Evolutionary conservation across 805 yeast genomes (phyloP).

Genomic region (Komagataella kurtzmanii): DNA sequence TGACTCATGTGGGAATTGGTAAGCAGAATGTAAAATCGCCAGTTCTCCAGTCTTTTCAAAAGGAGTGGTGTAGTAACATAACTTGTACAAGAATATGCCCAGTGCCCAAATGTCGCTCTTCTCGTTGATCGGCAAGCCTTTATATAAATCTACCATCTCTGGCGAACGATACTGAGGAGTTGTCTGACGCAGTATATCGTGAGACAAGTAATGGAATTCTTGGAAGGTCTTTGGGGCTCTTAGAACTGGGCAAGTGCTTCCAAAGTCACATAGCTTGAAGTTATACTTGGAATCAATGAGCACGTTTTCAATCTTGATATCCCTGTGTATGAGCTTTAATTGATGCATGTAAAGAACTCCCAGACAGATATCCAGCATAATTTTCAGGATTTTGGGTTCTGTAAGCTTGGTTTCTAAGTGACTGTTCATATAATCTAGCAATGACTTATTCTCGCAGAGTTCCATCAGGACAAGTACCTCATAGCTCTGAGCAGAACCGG

Average conservation of each 20-base stretch:
- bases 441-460: conserved; percentile 74
- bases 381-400: conserved; percentile 66
- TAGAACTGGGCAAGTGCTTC: conserved; percentile 64
- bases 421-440: conserved; percentile 85
- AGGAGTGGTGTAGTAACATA: conserved; percentile 90
- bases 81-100: conserved; percentile 81
- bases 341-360: conserved; percentile 84
- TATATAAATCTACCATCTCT: conserved; percentile 85
- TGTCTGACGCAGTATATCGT: conserved; percentile 80
- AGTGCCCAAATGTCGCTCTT: conserved; percentile 95
- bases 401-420: conserved; percentile 65
- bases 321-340: conserved; percentile 73
- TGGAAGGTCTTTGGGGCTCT: conserved; percentile 65
- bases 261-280: conserved; percentile 88
- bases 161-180: conserved; percentile 95
- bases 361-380: conserved; percentile 68
- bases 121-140: conserved; percentile 78
- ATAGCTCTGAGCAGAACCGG: conserved; percentile 35
- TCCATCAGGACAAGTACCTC: conserved; percentile 93
- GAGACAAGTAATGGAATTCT: conserved; percentile 64
- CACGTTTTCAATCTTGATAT: conserved; percentile 90
- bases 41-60: conserved; percentile 74
- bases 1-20: conserved; percentile 62
- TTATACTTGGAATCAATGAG: conserved; percentile 55
- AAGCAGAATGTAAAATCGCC: conserved; percentile 77